These are phyloP conservation scores for Carpinus viminea DNA, from an alignment of 306 rosid genomes.

Conservation along the genomic window DNA sequence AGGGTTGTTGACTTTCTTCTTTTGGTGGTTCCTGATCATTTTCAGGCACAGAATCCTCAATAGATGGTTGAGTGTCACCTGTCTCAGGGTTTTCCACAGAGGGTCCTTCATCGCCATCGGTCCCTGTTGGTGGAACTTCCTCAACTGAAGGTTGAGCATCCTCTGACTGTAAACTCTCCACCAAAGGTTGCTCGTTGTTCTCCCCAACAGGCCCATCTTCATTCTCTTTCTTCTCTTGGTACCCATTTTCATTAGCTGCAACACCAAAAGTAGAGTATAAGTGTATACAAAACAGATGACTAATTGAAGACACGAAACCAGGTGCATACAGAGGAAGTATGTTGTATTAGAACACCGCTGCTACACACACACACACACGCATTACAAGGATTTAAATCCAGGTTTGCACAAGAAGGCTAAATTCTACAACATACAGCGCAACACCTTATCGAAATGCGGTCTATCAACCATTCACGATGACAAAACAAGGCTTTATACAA, in stretches of 20 bases:
- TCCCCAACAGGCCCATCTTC: constrained; percentile 31
- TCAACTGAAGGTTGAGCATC: constrained; percentile 39
- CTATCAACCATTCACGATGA: neutral
- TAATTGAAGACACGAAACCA: neutral
- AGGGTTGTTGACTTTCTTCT: constrained; percentile 39
- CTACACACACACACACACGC: neutral
- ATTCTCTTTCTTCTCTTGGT: constrained; percentile 50
- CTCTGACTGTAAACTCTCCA: constrained; percentile 28
- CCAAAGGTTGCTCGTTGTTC: constrained; percentile 27
- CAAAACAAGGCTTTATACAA: neutral
- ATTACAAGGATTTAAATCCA: neutral
- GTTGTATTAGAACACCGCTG: neutral
- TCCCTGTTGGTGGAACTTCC: constrained; percentile 31
- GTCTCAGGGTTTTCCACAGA: constrained; percentile 33
- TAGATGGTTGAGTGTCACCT: constrained; percentile 28
- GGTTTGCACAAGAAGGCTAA: neutral
- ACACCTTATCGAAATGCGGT: neutral
- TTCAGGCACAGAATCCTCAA: constrained; percentile 40
- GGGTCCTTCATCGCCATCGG: constrained; percentile 27
- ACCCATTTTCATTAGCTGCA: constrained; percentile 69
- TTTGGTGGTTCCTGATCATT: constrained; percentile 42
- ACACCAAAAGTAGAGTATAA: constrained; percentile 17
- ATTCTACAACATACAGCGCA: neutral
- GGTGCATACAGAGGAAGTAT: neutral
- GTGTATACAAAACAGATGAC: neutral